Evolutionary conservation across 164 flowering plant species (phyloP).

Genomic region (Litsea cubeba): DNA sequence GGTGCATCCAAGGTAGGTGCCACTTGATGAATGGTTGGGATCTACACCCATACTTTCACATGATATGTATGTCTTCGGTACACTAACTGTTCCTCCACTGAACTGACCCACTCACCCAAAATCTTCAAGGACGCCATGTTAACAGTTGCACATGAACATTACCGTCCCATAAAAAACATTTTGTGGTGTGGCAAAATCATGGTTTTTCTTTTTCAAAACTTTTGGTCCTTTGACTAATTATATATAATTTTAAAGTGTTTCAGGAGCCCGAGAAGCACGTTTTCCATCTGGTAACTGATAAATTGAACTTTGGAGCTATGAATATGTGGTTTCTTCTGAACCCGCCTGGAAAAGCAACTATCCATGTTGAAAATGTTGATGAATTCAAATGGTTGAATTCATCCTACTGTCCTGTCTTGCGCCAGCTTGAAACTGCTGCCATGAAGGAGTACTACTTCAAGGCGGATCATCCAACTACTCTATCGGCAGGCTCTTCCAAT

Average conservation of each 20-base stretch:
- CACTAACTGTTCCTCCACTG: not conserved
- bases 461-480: conserved; percentile 80
- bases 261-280: conserved; percentile 97
- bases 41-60: not conserved
- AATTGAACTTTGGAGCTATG: conserved; percentile 96
- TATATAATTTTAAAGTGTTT: conserved; percentile 12
- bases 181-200: not conserved
- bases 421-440: conserved; percentile 89
- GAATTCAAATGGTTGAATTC: conserved; percentile 98
- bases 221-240: not conserved
- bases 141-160: not conserved
- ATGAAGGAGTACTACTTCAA: conserved; percentile 97
- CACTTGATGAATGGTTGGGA: not conserved
- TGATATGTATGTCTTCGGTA: not conserved
- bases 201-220: not conserved
- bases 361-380: conserved; percentile 97
- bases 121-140: no score
- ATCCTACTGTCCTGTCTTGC: conserved; percentile 89
- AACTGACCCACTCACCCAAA: not conserved
- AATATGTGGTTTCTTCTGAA: conserved; percentile 98
- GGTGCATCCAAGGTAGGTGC: not conserved
- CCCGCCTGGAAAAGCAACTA: conserved; percentile 95
- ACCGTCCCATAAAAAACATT: not conserved
- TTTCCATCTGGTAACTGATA: conserved; percentile 95
- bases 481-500: conserved; percentile 87